phyloP scores from a whole-genome alignment of 306 rosid species.

The Albizia julibrissin region DNA sequence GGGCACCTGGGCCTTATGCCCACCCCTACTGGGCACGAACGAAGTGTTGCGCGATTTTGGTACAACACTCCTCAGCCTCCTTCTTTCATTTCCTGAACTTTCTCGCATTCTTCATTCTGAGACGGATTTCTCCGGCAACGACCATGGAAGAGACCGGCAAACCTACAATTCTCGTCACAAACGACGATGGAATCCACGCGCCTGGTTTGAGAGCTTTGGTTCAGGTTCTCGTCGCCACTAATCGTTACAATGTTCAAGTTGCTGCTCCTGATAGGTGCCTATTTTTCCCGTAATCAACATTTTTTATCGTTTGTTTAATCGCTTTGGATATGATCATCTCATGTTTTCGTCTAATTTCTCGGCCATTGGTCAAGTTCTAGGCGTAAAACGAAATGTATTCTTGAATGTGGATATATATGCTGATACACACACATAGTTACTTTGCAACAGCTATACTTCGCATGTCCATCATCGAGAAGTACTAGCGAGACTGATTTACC shows the following conservation, averaged over 20 bases:
- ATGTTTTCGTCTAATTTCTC: not conserved
- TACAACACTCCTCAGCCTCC: too few species aligned
- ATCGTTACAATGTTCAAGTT: conserved; percentile 60
- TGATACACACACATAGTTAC: not conserved
- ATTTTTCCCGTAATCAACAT: not conserved
- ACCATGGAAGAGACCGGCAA: conserved; percentile 47
- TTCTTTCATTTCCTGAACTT: not conserved
- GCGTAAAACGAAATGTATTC: not conserved
- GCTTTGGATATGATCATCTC: not conserved
- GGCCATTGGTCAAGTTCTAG: not conserved
- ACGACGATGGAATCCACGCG: conserved; percentile 93
- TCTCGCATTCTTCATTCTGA: not conserved
- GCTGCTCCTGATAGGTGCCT: conserved; percentile 84
- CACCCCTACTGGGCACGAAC: too few species aligned
- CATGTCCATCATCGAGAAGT: not conserved
- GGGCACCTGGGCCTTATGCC: too few species aligned
- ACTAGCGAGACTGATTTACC: not conserved
- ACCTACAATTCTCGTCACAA: conserved; percentile 72
- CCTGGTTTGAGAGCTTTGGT: conserved; percentile 82
- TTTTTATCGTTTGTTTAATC: not conserved
- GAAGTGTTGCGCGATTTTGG: too few species aligned
- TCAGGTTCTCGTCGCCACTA: conserved; percentile 58
- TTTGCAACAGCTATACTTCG: not conserved
- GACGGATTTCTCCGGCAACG: not conserved
- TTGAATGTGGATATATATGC: not conserved